A percentile compares a stretch with the other conserved stretches of the same genome.
These are phyloP conservation scores for Syncephalastrum racemosum DNA, from an alignment of 371 early-diverging fungal species.

Conservation along the genomic window DNA sequence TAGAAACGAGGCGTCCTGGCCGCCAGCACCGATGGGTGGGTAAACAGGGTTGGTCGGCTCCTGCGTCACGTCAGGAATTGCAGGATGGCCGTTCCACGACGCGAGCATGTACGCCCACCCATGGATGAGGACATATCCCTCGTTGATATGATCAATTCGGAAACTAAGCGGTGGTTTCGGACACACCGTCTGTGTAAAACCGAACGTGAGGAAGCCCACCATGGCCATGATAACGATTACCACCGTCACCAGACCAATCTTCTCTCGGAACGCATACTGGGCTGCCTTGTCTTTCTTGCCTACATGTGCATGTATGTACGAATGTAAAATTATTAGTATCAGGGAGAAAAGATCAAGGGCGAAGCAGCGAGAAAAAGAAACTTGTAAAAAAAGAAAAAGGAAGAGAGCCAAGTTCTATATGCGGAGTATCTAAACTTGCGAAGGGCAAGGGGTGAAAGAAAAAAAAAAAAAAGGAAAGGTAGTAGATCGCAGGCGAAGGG, in stretches of 20 bases:
- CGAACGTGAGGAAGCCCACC: conserved; percentile 80
- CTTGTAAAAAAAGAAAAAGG: too few species aligned
- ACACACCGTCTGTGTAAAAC: conserved; percentile 63
- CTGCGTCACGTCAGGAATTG: conserved; percentile 34
- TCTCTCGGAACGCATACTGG: conserved; percentile 87
- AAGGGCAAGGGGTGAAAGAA: conserved; percentile 10
- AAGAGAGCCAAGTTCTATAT: background rate
- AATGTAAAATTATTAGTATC: background rate
- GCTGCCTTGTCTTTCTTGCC: conserved; percentile 54
- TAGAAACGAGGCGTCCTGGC: conserved; percentile 73
- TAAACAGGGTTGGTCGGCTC: conserved; percentile 56
- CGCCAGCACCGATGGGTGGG: conserved; percentile 66
- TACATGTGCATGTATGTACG: conserved; percentile 11
- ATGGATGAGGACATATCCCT: conserved; percentile 54
- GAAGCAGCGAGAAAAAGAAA: conserved; percentile 1
- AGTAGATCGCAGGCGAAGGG: background rate
- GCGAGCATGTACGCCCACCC: conserved; percentile 62
- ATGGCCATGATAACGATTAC: conserved; percentile 68
- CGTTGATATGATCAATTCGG: conserved; percentile 37
- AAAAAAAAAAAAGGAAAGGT: conserved; percentile 6
- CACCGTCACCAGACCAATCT: conserved; percentile 74
- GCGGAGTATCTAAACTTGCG: too few species aligned
- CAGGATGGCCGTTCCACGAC: conserved; percentile 58
- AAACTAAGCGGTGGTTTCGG: conserved; percentile 48
- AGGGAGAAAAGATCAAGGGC: conserved; percentile 6